These are phyloP conservation scores for Saposhnikovia divaricata DNA, from an alignment of 129 eudicot genomes.

Conservation along the genomic window DNA sequence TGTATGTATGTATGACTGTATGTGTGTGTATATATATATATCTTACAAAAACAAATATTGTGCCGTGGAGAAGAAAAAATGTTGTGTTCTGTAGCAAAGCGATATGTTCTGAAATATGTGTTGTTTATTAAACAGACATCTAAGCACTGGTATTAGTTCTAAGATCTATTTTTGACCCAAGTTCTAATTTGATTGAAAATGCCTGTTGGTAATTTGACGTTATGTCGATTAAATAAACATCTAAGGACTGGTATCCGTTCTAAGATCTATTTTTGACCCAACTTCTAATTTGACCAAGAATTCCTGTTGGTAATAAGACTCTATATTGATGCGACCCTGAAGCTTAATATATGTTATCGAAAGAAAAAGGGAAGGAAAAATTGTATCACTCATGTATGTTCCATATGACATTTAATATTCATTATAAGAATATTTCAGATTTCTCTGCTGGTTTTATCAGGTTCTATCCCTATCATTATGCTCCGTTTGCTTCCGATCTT, in stretches of 20 bases:
- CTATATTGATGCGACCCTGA: not conserved
- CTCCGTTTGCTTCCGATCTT: constrained; percentile 98
- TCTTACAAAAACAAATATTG: not conserved
- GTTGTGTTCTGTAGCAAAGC: not conserved
- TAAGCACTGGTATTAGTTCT: not conserved
- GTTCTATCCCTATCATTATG: constrained; percentile 97
- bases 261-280: not conserved
- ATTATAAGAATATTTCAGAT: not conserved
- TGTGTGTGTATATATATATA: too few relatives aligned
- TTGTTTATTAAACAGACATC: not conserved
- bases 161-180: not conserved
- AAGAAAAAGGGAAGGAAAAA: not conserved
- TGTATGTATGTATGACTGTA: too few relatives aligned
- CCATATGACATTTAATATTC: not conserved
- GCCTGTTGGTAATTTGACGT: not conserved
- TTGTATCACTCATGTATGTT: not conserved
- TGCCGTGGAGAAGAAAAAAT: not conserved
- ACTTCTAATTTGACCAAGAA: not conserved
- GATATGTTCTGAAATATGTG: too few relatives aligned
- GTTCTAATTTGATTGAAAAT: not conserved
- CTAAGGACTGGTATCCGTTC: not conserved
- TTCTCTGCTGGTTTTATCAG: constrained; percentile 34
- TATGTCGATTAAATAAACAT: not conserved
- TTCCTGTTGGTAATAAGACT: not conserved
- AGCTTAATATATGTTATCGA: not conserved